Percentiles rank a stretch among this genome's conserved stretches.
Evolutionary conservation across 305 asterid genomes (phyloP).

Genomic region (Euphrasia arctica): DNA sequence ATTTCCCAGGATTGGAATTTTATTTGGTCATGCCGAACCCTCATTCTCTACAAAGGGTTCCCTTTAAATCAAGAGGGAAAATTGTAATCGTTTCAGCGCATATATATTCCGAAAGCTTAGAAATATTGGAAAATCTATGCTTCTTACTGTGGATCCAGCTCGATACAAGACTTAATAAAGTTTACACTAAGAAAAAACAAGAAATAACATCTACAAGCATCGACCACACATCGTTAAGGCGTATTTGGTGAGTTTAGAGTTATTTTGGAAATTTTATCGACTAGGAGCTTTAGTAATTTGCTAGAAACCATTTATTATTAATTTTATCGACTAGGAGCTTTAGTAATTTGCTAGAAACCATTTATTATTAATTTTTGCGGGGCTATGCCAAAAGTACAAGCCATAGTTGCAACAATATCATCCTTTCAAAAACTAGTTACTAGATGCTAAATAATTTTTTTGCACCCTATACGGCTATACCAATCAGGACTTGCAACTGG

Average conservation of each 20-base stretch:
- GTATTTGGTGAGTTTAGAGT: background rate
- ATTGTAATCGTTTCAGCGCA: background rate
- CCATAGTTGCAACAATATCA: background rate
- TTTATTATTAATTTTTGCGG: too few relatives aligned
- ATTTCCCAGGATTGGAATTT: conserved; percentile 1
- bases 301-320: background rate
- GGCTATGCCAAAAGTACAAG: too few relatives aligned
- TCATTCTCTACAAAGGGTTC: conserved; percentile 18
- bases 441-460: background rate
- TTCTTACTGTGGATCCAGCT: too few relatives aligned
- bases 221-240: background rate
- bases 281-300: background rate
- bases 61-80: background rate
- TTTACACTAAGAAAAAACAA: too few relatives aligned
- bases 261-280: background rate
- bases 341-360: too few relatives aligned
- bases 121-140: too few relatives aligned
- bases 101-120: too few relatives aligned
- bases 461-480: background rate
- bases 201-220: background rate
- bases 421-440: background rate
- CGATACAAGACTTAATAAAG: too few relatives aligned
- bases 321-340: too few relatives aligned
- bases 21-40: background rate
- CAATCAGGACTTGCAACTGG: background rate